Conservation (phyloP, 371 early-diverging fungal species). For the Spraguea lophii region DNA sequence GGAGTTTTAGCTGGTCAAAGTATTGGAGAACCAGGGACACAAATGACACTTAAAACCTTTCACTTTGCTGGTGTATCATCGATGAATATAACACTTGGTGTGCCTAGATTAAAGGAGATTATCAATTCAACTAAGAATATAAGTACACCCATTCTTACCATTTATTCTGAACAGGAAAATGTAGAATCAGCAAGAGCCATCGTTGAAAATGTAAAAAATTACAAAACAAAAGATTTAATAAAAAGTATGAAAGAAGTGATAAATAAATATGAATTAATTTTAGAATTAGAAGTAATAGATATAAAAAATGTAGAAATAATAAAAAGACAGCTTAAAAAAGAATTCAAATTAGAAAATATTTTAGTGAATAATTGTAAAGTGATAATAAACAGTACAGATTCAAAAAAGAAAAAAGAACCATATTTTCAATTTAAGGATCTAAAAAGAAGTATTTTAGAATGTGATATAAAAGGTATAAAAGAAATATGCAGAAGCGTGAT, state of each 20-base stretch:
- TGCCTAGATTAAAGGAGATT: slow-evolving; percentile 92
- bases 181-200: slow-evolving; percentile 49
- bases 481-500: slow-evolving; percentile 67
- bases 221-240: slow-evolving; percentile 64
- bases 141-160: background rate
- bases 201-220: slow-evolving; percentile 75
- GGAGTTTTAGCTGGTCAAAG: slow-evolving; percentile 91
- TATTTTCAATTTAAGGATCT: slow-evolving; percentile 56
- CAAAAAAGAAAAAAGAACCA: background rate
- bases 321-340: background rate
- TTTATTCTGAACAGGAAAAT: background rate
- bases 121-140: slow-evolving; percentile 45
- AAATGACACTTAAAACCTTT: slow-evolving; percentile 99
- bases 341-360: too few species aligned
- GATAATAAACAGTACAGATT: background rate
- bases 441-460: slow-evolving; percentile 56
- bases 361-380: background rate
- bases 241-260: slow-evolving; percentile 50
- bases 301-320: background rate
- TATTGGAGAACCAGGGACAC: slow-evolving; percentile 96
- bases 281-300: slow-evolving; percentile 5
- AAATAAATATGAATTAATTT: slow-evolving; percentile 1
- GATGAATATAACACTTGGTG: slow-evolving; percentile 95
- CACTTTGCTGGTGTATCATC: slow-evolving; percentile 98
- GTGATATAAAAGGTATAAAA: slow-evolving; percentile 63